Evolutionary conservation across 768 basidiomycete genomes (phyloP).

Genomic region (Steccherinum ochraceum): DNA sequence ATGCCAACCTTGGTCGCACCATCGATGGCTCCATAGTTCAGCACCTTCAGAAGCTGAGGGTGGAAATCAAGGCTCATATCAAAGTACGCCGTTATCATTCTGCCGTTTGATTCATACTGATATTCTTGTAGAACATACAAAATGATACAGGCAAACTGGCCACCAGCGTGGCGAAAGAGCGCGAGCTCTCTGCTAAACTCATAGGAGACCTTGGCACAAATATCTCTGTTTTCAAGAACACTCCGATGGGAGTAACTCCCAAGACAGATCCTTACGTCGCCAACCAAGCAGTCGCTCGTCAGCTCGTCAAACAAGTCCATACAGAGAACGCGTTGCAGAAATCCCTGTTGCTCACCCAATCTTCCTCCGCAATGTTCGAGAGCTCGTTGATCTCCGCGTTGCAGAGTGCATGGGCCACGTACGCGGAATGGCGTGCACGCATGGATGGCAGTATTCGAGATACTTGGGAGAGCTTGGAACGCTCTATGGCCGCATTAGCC

Average conservation of each 20-base stretch:
- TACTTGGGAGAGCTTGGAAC: slow-evolving; percentile 64
- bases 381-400: slow-evolving; percentile 92
- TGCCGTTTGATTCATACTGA: not conserved
- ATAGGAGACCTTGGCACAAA: slow-evolving; percentile 83
- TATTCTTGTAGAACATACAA: slow-evolving; percentile 66
- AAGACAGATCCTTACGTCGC: slow-evolving; percentile 81
- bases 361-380: slow-evolving; percentile 95
- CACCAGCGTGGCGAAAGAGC: slow-evolving; percentile 85
- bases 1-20: slow-evolving; percentile 92
- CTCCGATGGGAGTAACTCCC: slow-evolving; percentile 76
- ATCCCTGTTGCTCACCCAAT: slow-evolving; percentile 96
- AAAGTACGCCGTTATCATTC: slow-evolving; percentile 44
- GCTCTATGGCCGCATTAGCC: slow-evolving; percentile 70
- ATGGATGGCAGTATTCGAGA: slow-evolving; percentile 69
- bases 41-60: slow-evolving; percentile 90
- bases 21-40: slow-evolving; percentile 97
- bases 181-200: slow-evolving; percentile 77
- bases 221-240: slow-evolving; percentile 93
- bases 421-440: slow-evolving; percentile 89
- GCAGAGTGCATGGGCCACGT: slow-evolving; percentile 96
- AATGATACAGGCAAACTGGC: slow-evolving; percentile 94
- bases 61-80: slow-evolving; percentile 97
- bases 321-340: slow-evolving; percentile 99
- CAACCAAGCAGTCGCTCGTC: slow-evolving; percentile 67
- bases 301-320: slow-evolving; percentile 87